Evolutionary conservation across 352 stramenopile genomes (phyloP), one percentile per base, ranked within the genome.

Genomic region (Globisporangium megalacanthum): DNA sequence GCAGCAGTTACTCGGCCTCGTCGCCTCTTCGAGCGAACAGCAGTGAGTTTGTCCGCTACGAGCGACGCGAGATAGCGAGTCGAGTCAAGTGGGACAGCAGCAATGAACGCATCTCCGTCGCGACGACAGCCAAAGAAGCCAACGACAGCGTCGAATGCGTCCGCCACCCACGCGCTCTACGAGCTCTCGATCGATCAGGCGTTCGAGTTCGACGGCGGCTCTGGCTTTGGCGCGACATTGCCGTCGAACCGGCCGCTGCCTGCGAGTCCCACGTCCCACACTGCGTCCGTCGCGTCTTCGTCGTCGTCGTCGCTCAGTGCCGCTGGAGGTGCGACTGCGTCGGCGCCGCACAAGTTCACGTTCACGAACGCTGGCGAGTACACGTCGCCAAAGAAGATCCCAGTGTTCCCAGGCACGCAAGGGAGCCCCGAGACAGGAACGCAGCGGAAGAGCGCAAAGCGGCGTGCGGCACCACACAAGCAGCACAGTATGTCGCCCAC

Each of bases 351-450:
- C 49, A 79, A 79, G 52, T 90, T 90, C 55, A 84, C 78, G 37
- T 91, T 91, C 49, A 91, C 77, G 33, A 84, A 68, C 25, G 66
- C 77, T 4, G 69, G 70, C 1, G 79, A 86, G 56, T 91, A 89
- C 65, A 84, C 73, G 42, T 86, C 81, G 11, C 81, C 81, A 0
- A 91, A 88, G 79, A 91, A 89, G 54, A 76, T 91, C 20, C 81
- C 81, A 0, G 66, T 87, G 41, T 87, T 91, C 45, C 79, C 81
- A 2, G 79, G 81, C 13, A 91, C 73, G 17, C 31, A 79, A 7
- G 64, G 73, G 39, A 90, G 76, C 25, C 80, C 78, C 0, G 78
- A 88, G 56, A 79, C 77, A 45, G n/a, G n/a, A n/a, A 19, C 15
- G 33, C 75, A 76, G 47, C 67, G 66, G 25, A 47, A 73, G 3